Evolutionary conservation across 2,329 filamentous ascomycete genomes (phyloP).

Genomic region (Colletotrichum sojae): DNA sequence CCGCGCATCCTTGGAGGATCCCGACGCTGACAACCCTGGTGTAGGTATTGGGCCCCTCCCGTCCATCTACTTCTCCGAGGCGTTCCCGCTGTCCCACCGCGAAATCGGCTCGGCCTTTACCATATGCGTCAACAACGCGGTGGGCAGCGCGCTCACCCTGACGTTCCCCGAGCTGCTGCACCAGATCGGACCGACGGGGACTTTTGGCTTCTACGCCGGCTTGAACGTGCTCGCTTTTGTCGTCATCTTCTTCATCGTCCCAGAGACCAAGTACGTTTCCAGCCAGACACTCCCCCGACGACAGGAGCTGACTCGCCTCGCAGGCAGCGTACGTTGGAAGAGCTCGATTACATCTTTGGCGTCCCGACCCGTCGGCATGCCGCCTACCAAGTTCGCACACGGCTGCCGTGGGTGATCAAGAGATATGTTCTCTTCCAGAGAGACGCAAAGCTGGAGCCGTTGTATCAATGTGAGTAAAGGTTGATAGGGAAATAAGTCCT

Average conservation of each 20-base stretch:
- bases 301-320: neutral
- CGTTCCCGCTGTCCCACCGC: conserved; percentile 68
- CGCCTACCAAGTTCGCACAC: conserved; percentile 50
- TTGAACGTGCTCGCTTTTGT: conserved; percentile 73
- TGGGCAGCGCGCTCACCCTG: conserved; percentile 49
- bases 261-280: conserved; percentile 62
- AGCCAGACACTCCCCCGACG: too few relatives aligned
- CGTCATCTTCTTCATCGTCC: conserved; percentile 75
- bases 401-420: conserved; percentile 51
- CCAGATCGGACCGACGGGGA: conserved; percentile 54
- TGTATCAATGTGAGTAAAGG: conserved; percentile 47
- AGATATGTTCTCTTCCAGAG: conserved; percentile 54
- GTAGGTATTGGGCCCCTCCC: conserved; percentile 50
- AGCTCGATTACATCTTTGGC: conserved; percentile 57
- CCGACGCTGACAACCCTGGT: conserved; percentile 4
- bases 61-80: conserved; percentile 66
- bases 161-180: conserved; percentile 63
- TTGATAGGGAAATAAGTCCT: too few relatives aligned
- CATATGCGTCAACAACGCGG: conserved; percentile 49
- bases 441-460: conserved; percentile 53
- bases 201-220: conserved; percentile 73
- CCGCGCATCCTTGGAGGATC: neutral
- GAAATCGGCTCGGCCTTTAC: conserved; percentile 53
- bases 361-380: conserved; percentile 51
- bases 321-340: conserved; percentile 62